Evolutionary conservation across 768 basidiomycete species (phyloP).

Genomic region (Chalciporus chontae): DNA sequence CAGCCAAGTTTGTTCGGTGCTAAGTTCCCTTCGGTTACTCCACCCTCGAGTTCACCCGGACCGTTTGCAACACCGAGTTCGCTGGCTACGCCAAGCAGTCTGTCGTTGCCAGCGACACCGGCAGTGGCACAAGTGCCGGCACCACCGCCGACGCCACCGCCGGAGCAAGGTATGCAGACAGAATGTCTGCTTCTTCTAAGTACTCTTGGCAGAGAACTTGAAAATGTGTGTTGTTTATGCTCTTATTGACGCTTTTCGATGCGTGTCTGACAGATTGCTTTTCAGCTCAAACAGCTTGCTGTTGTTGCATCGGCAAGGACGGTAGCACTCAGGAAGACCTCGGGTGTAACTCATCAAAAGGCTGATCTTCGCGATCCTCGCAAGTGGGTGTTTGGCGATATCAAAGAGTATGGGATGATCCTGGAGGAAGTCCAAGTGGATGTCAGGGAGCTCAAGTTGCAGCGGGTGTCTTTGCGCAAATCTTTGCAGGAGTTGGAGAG

Average conservation of each 20-base stretch:
- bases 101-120: constrained; percentile 1
- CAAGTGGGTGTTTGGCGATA: constrained; percentile 56
- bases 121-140: not conserved
- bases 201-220: constrained; percentile 49
- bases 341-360: constrained; percentile 37
- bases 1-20: constrained; percentile 10
- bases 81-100: not conserved
- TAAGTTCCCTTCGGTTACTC: not conserved
- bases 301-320: constrained; percentile 35
- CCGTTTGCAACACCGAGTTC: constrained; percentile 3
- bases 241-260: not conserved
- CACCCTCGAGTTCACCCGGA: constrained; percentile 1
- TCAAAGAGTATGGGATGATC: constrained; percentile 44
- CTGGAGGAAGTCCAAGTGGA: constrained; percentile 43
- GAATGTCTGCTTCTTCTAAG: constrained; percentile 53
- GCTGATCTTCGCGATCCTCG: constrained; percentile 43
- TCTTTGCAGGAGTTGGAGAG: constrained; percentile 56
- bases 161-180: constrained; percentile 63
- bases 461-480: constrained; percentile 39
- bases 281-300: constrained; percentile 45
- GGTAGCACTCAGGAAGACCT: constrained; percentile 34
- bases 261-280: not conserved
- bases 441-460: constrained; percentile 44
- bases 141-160: constrained; percentile 22
- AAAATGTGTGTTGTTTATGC: constrained; percentile 45